Base-by-base conservation (phyloP, 768 basidiomycete genomes). In the Xerocomus brunneocitrinus region DNA sequence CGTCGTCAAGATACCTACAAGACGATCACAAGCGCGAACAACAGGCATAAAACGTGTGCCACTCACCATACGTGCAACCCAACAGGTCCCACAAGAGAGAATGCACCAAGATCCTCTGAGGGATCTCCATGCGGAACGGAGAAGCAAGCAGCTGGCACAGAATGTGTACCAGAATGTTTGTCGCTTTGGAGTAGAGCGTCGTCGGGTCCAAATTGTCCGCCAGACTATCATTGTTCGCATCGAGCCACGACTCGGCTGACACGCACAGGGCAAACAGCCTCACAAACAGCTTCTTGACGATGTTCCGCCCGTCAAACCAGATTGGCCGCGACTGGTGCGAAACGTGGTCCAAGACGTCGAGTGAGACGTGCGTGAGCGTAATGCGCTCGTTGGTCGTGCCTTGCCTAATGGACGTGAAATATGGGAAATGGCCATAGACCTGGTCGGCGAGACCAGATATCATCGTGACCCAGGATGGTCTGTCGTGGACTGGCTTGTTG, bases 221-320 rank as follows among this genome's bases (percentile, higher is more conserved):
- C 45, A 75, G 67, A 24, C 56, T 60, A n/a, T 67, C 57, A 22
- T 72, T 70, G 40, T 73, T 71, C n/a, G 71, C 72, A 47, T 80
- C 79, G 32, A 76, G 63, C 83, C 87, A 89, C 31, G 76, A 65
- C 55, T 85, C 84, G 34, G 87, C 71, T 1, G 76, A 74, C 49
- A 74, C 64, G 61, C 79, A 81, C 30, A 89, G 73, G 36, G 76
- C 75, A 10, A 86, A 62, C 40, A 88, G 62, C 36, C 77, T 73
- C 25, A 72, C 67, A 52, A 85, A 76, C 5, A 83, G 56, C 50
- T 74, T 79, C 58, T 75, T 72, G 25, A 80, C 71, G 32, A 84
- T 64, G 39, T 73, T 71, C 8, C 74, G 71, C 9, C 75, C 68
- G 24, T 72, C 72, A 38, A 67, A 66, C 61, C 78, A 83, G n/a